Evolutionary conservation across 2,329 filamentous ascomycete species (phyloP), one percentile per base, ranked within the genome.

Genomic region (Chrysoporthe cubensis): DNA sequence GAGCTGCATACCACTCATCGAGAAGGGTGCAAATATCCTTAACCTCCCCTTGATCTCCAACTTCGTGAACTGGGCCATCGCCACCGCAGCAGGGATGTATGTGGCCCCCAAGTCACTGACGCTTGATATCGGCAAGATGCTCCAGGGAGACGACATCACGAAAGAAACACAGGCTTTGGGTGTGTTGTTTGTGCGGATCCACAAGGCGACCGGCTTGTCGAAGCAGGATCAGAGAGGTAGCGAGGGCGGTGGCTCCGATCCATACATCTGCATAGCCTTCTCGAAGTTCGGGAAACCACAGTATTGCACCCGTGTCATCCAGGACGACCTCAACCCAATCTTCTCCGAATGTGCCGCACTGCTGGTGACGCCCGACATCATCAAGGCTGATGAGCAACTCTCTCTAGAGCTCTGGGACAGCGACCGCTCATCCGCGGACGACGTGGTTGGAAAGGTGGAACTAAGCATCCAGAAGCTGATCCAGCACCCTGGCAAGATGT

Each of bases 221-320:
- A 97, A 97, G 80, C 95, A 97, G 76, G 96, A 99, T 76, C 80
- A 82, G 60, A 89, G 92, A 68, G 94, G 94, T 52, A 94, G 90
- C 74, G 86, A 90, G 64, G 91, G 93, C 21, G 95, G 96, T 44
- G 95, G 95, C 57, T 96, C 92, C 62, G 96, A 99, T 73, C 94
- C 95, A 0, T 98, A 98, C 78, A 96, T 98, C 76, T 97, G 95
- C 43, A 85, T 98, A 46, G 91, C 92, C 52, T 98, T 96, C 83
- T 96, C 93, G 74, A 97, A 98, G 78, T 98, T 97, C 73, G 92
- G 92, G 66, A 99, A 99, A 80, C 95, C 95, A 1, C 96, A 97
- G 87, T 98, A 97, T 79, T 97, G 94, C 79, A 98, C 96, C 1
- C 90, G 96, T 60, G 94, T 98, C 63, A 97, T 98, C 71, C 93